A percentile compares a stretch with the other conserved stretches of the same genome.
These are phyloP conservation scores for Rugonectria rugulosa DNA, from an alignment of 2,329 filamentous ascomycete genomes.

Conservation along the genomic window DNA sequence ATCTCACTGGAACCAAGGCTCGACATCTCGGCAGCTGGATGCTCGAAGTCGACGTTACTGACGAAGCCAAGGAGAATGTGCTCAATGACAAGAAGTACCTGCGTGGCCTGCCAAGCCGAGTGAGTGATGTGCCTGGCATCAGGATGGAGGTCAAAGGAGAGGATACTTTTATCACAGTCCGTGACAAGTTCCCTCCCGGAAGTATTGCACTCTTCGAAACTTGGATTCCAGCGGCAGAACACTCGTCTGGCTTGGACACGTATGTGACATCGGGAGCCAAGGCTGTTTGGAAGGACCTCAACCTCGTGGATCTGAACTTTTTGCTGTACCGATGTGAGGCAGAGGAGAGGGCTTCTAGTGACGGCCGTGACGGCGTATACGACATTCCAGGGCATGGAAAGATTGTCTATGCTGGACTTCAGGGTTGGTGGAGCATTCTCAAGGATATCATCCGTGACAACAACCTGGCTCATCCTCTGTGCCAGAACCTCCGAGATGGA, in stretches of 20 bases:
- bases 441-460: conserved; percentile 87
- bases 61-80: conserved; percentile 71
- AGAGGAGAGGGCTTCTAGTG: conserved; percentile 82
- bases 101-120: conserved; percentile 83
- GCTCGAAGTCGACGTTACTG: conserved; percentile 83
- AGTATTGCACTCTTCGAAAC: conserved; percentile 97
- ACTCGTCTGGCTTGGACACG: conserved; percentile 82
- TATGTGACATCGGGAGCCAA: conserved; percentile 85
- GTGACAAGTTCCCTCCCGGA: conserved; percentile 86
- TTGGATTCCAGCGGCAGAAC: conserved; percentile 88
- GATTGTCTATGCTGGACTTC: conserved; percentile 93
- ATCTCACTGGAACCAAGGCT: conserved; percentile 83
- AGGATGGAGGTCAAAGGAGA: conserved; percentile 74
- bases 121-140: conserved; percentile 77
- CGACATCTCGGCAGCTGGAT: conserved; percentile 91
- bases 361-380: conserved; percentile 86
- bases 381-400: conserved; percentile 83
- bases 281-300: conserved; percentile 77
- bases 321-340: conserved; percentile 90
- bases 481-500: conserved; percentile 89
- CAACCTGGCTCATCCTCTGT: conserved; percentile 90
- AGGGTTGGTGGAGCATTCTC: conserved; percentile 97
- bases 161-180: conserved; percentile 81
- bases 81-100: conserved; percentile 75
- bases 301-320: conserved; percentile 87